phyloP scores from a whole-genome alignment of 2,329 filamentous ascomycete genomes.

The Diaporthe sp. region DNA sequence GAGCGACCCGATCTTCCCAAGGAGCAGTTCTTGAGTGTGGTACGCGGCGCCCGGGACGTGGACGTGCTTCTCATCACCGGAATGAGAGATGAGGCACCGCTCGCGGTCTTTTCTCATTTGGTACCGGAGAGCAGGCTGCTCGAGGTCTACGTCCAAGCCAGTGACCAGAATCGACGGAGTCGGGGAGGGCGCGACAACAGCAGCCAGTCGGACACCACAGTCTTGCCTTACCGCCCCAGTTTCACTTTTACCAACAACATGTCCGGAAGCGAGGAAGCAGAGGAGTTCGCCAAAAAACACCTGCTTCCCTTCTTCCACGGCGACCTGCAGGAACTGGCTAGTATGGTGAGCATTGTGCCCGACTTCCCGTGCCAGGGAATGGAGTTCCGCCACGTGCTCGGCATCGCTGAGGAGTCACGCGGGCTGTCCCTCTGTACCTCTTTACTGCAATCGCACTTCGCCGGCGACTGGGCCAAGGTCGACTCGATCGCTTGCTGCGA shows the following conservation, averaged over 20 bases:
- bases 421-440: slow-evolving; percentile 66
- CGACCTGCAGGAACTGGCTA: slow-evolving; percentile 60
- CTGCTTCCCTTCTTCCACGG: slow-evolving; percentile 63
- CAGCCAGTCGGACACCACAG: neutral
- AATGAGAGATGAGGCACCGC: slow-evolving; percentile 72
- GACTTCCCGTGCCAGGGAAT: slow-evolving; percentile 66
- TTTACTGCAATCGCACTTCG: slow-evolving; percentile 62
- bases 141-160: slow-evolving; percentile 65
- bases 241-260: slow-evolving; percentile 66
- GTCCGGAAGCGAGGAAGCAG: slow-evolving; percentile 55
- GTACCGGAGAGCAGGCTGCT: slow-evolving; percentile 66
- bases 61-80: slow-evolving; percentile 74
- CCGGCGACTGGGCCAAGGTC: slow-evolving; percentile 61
- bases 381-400: slow-evolving; percentile 71
- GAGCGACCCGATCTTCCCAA: slow-evolving; percentile 61
- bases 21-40: slow-evolving; percentile 64
- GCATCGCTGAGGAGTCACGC: slow-evolving; percentile 64
- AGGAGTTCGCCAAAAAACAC: slow-evolving; percentile 56
- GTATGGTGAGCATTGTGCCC: slow-evolving; percentile 64
- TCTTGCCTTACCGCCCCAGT: slow-evolving; percentile 54
- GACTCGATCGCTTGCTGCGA: slow-evolving; percentile 67
- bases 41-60: slow-evolving; percentile 56
- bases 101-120: slow-evolving; percentile 67
- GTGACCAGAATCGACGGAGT: slow-evolving; percentile 51
- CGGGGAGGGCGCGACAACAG: slow-evolving; percentile 50